Conservation (phyloP, 805 yeast species). For the Wickerhamomyces chambardii region DNA sequence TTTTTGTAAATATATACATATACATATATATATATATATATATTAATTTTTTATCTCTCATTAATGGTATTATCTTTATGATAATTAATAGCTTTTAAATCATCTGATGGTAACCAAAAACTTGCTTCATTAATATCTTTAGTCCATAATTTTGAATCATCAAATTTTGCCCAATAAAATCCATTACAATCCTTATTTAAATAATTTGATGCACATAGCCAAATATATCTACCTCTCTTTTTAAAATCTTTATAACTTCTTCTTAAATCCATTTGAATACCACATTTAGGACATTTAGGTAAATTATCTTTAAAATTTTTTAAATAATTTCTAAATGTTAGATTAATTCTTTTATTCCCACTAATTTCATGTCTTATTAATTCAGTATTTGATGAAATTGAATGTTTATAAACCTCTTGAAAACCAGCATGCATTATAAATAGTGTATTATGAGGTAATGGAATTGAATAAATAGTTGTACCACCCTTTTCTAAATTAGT, state of each 20-base stretch:
- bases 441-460: constrained; percentile 63
- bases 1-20: not conserved
- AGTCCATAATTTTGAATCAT: constrained; percentile 23
- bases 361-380: constrained; percentile 37
- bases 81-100: constrained; percentile 17
- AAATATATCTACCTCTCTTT: constrained; percentile 49
- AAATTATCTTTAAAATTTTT: constrained; percentile 22
- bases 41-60: not conserved
- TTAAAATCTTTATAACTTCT: constrained; percentile 38
- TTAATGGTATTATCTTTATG: constrained; percentile 4
- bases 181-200: constrained; percentile 36
- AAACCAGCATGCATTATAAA: constrained; percentile 72
- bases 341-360: constrained; percentile 45
- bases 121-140: constrained; percentile 25
- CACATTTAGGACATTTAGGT: constrained; percentile 35
- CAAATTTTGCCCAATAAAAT: constrained; percentile 42
- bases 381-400: constrained; percentile 37
- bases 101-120: constrained; percentile 38
- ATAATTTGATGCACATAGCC: constrained; percentile 51
- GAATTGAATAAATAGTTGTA: constrained; percentile 36
- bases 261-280: constrained; percentile 39
- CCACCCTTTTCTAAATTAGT: constrained; percentile 8
- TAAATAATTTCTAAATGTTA: constrained; percentile 56
- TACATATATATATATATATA: too few species aligned
- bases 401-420: constrained; percentile 69